phyloP scores from a whole-genome alignment of 345 rosid genomes.

The Rhodamnia rubescens region DNA sequence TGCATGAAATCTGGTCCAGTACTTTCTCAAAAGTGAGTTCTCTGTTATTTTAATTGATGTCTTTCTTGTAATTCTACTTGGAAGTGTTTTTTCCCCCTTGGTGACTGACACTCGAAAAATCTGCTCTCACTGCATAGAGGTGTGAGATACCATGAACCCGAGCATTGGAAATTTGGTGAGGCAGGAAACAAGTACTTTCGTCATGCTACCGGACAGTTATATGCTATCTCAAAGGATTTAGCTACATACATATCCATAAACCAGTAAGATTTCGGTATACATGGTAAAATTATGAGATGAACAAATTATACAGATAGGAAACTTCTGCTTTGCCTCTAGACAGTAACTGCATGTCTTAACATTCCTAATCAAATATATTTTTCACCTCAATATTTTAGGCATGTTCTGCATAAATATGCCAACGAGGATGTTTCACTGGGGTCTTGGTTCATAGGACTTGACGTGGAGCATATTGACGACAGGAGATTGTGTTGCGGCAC shows the following conservation, averaged over 20 bases:
- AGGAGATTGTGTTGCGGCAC: slow-evolving; percentile 95
- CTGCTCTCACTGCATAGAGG: slow-evolving; percentile 38
- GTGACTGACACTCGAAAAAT: neutral
- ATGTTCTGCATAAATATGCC: slow-evolving; percentile 89
- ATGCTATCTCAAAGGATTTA: slow-evolving; percentile 88
- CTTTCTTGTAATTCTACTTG: neutral
- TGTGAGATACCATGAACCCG: slow-evolving; percentile 95
- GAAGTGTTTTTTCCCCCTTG: neutral
- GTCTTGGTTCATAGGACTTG: slow-evolving; percentile 97
- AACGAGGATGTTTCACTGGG: slow-evolving; percentile 97
- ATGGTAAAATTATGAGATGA: neutral
- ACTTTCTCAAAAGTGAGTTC: slow-evolving; percentile 70
- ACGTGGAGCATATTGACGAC: slow-evolving; percentile 83
- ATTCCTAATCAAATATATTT: neutral
- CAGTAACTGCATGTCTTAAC: neutral
- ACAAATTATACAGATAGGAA: neutral
- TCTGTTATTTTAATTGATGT: neutral
- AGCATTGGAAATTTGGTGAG: slow-evolving; percentile 93
- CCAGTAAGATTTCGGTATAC: slow-evolving; percentile 44
- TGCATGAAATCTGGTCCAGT: slow-evolving; percentile 99
- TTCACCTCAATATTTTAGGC: slow-evolving; percentile 33
- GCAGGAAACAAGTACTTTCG: slow-evolving; percentile 93
- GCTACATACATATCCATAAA: slow-evolving; percentile 90
- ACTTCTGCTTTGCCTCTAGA: neutral
- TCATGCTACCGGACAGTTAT: slow-evolving; percentile 93